Evolutionary conservation across 2,329 filamentous ascomycete genomes (phyloP).

Genomic region (Dothiorella sarmentorum): DNA sequence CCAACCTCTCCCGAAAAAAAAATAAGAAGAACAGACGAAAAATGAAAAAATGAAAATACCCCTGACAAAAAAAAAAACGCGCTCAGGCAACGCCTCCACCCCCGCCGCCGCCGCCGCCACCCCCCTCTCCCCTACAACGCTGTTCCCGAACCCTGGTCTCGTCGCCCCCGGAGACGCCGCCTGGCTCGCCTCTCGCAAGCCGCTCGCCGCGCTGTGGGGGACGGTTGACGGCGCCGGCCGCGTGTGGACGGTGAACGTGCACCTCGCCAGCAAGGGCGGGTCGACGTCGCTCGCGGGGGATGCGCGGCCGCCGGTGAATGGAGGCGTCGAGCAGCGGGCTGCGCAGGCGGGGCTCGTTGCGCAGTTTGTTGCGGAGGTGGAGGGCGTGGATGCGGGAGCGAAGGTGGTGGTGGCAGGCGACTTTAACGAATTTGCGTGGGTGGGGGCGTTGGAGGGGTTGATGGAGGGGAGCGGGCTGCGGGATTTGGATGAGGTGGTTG

Average conservation of each 20-base stretch:
- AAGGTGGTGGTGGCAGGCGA: conserved; percentile 62
- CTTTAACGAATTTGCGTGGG: conserved; percentile 70
- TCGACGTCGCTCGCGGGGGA: conserved; percentile 61
- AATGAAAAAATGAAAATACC: no score
- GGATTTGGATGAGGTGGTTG: conserved; percentile 60
- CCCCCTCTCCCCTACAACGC: conserved; percentile 55
- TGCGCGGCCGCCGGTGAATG: conserved; percentile 63
- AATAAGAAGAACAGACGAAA: no score
- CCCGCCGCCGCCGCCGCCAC: conserved; percentile 59
- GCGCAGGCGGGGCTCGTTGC: conserved; percentile 59
- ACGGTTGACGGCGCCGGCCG: conserved; percentile 50
- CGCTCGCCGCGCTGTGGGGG: conserved; percentile 64
- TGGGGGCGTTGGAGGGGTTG: conserved; percentile 57
- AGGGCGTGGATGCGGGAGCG: conserved; percentile 54
- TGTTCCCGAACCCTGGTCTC: conserved; percentile 66
- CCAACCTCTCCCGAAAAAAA: no score
- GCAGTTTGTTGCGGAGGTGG: conserved; percentile 40
- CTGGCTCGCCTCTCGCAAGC: conserved; percentile 63
- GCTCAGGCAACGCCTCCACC: conserved; percentile 49
- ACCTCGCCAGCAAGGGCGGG: conserved; percentile 65
- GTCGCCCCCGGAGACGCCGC: conserved; percentile 61
- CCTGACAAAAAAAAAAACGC: no score
- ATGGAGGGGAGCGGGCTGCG: conserved; percentile 51
- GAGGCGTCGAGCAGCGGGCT: conserved; percentile 55
- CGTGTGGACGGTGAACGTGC: conserved; percentile 71